These are phyloP conservation scores for Mimosa bimucronata DNA, from an alignment of 306 rosid species.

Conservation along the genomic window DNA sequence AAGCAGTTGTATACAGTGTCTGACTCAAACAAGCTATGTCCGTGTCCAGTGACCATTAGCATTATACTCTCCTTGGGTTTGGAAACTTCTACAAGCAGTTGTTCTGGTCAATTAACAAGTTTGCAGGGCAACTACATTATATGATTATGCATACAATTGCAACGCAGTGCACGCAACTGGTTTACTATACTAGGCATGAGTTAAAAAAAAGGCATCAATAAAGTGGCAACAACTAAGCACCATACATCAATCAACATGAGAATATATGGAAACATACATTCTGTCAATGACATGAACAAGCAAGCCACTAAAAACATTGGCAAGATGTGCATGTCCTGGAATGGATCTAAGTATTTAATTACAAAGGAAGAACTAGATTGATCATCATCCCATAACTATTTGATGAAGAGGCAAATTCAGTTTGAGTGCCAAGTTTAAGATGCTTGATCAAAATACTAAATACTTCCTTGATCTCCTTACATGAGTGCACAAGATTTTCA, in stretches of 20 bases:
- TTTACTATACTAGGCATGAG: not conserved
- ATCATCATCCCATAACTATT: not conserved
- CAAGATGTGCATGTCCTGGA: not conserved
- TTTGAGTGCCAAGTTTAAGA: not conserved
- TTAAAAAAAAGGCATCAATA: not conserved
- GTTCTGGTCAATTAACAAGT: not conserved
- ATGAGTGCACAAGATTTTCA: not conserved
- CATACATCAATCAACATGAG: not conserved
- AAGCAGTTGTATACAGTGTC: too few relatives aligned
- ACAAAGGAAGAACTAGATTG: not conserved
- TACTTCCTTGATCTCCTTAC: not conserved
- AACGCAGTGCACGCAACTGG: not conserved
- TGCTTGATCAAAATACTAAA: not conserved
- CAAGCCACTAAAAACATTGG: not conserved
- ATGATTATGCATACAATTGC: not conserved
- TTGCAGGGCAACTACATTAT: not conserved
- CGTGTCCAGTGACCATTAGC: not conserved
- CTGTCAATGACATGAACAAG: not conserved
- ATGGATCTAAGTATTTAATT: not conserved
- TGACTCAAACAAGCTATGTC: not conserved
- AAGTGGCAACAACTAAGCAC: not conserved
- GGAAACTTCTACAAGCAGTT: not conserved
- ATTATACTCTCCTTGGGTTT: not conserved
- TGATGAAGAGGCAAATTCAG: not conserved
- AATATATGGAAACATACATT: not conserved